Percentiles rank a stretch among this genome's conserved stretches.
Evolutionary conservation across 345 rosid genomes (phyloP).

Genomic region (Populus ilicifolia): DNA sequence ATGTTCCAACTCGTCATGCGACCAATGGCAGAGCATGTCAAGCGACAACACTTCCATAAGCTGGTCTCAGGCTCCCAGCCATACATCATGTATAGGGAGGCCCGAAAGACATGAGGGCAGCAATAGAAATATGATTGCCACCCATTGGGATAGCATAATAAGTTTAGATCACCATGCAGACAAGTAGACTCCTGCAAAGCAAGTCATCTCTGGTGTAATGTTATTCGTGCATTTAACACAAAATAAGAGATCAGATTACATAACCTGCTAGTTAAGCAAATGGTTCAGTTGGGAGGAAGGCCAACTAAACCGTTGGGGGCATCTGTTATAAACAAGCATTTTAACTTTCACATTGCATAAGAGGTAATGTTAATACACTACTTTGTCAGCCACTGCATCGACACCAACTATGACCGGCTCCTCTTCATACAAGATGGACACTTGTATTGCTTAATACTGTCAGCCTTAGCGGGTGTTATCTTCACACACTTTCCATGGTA

Average conservation of each 20-base stretch:
- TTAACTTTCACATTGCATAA: conserved; percentile 9
- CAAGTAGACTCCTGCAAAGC: not conserved
- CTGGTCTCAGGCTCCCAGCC: not conserved
- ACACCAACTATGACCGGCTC: conserved; percentile 25
- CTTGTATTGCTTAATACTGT: conserved; percentile 78
- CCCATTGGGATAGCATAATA: not conserved
- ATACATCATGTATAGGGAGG: not conserved
- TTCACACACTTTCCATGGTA: conserved; percentile 86
- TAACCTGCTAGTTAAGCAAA: conserved; percentile 21
- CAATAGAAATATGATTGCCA: not conserved
- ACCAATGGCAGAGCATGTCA: not conserved
- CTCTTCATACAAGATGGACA: conserved; percentile 79
- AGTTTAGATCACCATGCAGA: not conserved
- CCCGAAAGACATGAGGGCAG: not conserved
- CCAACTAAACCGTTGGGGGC: conserved; percentile 15
- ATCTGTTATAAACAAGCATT: conserved; percentile 31
- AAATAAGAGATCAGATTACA: conserved; percentile 22
- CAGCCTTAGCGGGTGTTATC: conserved; percentile 86
- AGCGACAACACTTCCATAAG: not conserved
- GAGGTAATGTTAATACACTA: conserved; percentile 8
- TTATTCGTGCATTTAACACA: conserved; percentile 14
- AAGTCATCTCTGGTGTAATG: not conserved
- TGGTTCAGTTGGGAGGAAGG: conserved; percentile 17
- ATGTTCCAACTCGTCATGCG: not conserved
- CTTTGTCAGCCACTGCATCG: not conserved